Conservation (phyloP, 148 eudicot species). For the Dysphania ambrosioides region DNA sequence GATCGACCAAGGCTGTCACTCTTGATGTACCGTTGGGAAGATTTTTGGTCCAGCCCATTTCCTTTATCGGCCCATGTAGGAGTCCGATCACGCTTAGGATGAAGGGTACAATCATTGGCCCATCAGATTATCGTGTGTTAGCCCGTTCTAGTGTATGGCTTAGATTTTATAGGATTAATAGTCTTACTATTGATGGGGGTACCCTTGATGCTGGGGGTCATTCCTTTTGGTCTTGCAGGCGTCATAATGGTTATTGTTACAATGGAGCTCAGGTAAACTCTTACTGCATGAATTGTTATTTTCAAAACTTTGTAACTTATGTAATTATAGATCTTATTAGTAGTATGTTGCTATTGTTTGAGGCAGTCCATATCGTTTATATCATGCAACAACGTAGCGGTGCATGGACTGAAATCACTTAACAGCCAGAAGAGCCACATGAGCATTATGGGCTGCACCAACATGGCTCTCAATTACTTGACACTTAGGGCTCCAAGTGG, state of each 20-base stretch:
- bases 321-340: too few species aligned
- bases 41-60: constrained; percentile 28
- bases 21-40: constrained; percentile 44
- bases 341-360: too few species aligned
- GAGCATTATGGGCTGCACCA: constrained; percentile 32
- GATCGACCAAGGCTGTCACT: constrained; percentile 19
- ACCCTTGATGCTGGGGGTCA: constrained; percentile 43
- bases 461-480: constrained; percentile 31
- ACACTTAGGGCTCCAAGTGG: constrained; percentile 44
- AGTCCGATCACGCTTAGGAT: constrained; percentile 28
- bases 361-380: constrained; percentile 48
- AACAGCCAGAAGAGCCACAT: constrained; percentile 53
- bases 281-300: too few species aligned
- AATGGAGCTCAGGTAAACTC: constrained; percentile 29
- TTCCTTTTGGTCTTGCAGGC: constrained; percentile 27
- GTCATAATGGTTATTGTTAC: constrained; percentile 19
- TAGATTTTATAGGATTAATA: constrained; percentile 30
- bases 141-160: constrained; percentile 36
- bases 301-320: too few species aligned
- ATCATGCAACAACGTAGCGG: constrained; percentile 35
- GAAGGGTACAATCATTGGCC: constrained; percentile 43
- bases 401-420: constrained; percentile 38
- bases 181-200: constrained; percentile 40
- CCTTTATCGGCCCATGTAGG: constrained; percentile 38
- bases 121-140: constrained; percentile 31